phyloP scores from a whole-genome alignment of 257 asterid species.

The Lycium barbarum region DNA sequence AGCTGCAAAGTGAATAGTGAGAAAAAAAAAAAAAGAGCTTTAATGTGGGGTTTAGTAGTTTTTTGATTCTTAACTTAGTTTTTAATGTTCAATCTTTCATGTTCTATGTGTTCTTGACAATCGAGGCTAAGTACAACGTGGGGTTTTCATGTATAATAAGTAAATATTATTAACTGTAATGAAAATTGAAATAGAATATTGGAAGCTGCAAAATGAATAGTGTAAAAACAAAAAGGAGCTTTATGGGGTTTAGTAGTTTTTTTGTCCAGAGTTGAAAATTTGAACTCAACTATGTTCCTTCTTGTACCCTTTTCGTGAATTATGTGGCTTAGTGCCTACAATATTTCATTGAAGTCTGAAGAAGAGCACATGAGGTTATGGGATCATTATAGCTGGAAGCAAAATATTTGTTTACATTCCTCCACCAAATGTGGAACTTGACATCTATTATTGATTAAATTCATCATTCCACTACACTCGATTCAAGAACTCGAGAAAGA shows the following conservation, averaged over 20 bases:
- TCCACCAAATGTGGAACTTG: neutral
- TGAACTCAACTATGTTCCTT: neutral
- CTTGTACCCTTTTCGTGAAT: neutral
- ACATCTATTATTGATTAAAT: neutral
- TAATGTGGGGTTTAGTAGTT: no score
- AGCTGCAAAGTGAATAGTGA: no score
- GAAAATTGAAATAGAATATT: no score
- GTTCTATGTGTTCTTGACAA: neutral
- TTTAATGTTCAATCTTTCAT: neutral
- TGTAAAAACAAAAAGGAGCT: neutral
- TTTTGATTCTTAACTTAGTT: no score
- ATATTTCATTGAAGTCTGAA: neutral
- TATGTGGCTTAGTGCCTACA: neutral
- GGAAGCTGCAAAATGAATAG: neutral
- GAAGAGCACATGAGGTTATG: neutral
- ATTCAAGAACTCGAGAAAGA: no score
- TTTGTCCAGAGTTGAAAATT: neutral
- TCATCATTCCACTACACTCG: no score
- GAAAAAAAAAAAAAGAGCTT: no score
- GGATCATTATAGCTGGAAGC: neutral
- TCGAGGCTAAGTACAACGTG: neutral
- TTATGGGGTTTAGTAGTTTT: neutral
- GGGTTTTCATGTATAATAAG: neutral
- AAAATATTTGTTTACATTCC: neutral
- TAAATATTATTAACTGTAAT: neutral